These are phyloP conservation scores for Coprinellus micaceus DNA, from an alignment of 768 basidiomycete genomes.

Conservation along the genomic window DNA sequence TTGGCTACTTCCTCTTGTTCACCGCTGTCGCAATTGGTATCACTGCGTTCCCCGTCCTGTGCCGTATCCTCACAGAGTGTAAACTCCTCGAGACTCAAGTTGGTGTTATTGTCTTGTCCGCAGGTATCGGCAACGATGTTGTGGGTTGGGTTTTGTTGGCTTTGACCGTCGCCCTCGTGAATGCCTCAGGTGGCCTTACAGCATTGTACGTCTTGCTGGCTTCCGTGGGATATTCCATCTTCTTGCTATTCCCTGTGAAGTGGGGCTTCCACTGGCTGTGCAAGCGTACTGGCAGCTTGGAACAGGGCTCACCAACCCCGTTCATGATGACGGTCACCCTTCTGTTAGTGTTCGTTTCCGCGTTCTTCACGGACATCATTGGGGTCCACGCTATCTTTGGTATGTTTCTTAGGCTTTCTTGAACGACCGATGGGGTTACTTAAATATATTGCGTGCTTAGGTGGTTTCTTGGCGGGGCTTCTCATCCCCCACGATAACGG, in stretches of 20 bases:
- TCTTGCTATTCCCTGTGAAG: conserved; percentile 62
- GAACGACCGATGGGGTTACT: conserved; percentile 10
- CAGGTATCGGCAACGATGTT: conserved; percentile 78
- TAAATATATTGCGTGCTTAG: conserved; percentile 31
- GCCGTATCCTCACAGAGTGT: conserved; percentile 79
- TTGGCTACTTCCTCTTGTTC: conserved; percentile 84
- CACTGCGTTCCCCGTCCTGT: conserved; percentile 79
- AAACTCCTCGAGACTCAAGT: conserved; percentile 82
- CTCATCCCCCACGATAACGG: conserved; percentile 83
- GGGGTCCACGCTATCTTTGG: conserved; percentile 72
- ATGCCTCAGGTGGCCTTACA: conserved; percentile 66
- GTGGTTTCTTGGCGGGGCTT: conserved; percentile 82
- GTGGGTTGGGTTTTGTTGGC: conserved; percentile 83
- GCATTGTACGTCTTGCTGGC: conserved; percentile 78
- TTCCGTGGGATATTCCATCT: conserved; percentile 58
- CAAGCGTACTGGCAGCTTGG: conserved; percentile 64
- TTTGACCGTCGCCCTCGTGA: conserved; percentile 78
- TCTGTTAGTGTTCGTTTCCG: conserved; percentile 65
- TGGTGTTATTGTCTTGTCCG: conserved; percentile 75
- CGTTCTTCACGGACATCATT: conserved; percentile 86
- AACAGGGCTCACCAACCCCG: conserved; percentile 67
- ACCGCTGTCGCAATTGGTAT: conserved; percentile 79
- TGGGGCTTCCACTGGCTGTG: conserved; percentile 68
- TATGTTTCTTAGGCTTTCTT: conserved; percentile 17
- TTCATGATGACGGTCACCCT: conserved; percentile 78